These are phyloP conservation scores for Nicotiana benthamiana DNA, from an alignment of 257 asterid genomes.

Conservation along the genomic window DNA sequence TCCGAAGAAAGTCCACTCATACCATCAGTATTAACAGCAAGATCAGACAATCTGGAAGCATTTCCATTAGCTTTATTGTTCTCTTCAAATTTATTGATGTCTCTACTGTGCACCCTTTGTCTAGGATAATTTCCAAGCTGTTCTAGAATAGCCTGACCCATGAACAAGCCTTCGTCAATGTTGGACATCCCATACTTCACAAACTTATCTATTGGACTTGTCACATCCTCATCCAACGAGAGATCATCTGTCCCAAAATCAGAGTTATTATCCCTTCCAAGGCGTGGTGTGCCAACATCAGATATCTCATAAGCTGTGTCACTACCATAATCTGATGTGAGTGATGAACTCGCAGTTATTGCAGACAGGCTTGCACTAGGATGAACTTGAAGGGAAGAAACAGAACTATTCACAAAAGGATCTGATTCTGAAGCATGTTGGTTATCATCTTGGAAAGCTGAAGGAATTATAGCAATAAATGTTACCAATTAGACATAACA, in stretches of 20 bases:
- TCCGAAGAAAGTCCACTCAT: conserved; percentile 22
- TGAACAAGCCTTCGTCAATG: conserved; percentile 88
- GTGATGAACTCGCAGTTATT: conserved; percentile 53
- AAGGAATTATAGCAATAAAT: conserved; percentile 6
- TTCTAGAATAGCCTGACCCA: conserved; percentile 92
- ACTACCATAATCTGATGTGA: conserved; percentile 82
- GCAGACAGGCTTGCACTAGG: conserved; percentile 41
- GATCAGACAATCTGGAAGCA: conserved; percentile 43
- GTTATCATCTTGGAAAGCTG: conserved; percentile 89
- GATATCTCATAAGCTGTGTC: conserved; percentile 89
- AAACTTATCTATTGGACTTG: conserved; percentile 82
- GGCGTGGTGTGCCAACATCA: conserved; percentile 67
- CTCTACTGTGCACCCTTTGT: conserved; percentile 41
- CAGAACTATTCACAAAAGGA: conserved; percentile 31
- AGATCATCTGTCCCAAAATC: conserved; percentile 74
- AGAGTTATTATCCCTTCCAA: conserved; percentile 73
- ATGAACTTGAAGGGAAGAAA: conserved; percentile 38
- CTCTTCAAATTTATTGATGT: conserved; percentile 22
- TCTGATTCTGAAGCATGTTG: conserved; percentile 42
- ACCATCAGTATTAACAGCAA: conserved; percentile 19
- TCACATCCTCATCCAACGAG: conserved; percentile 52
- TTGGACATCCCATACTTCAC: conserved; percentile 91
- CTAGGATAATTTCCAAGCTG: conserved; percentile 72
- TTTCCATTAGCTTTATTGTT: conserved; percentile 41
- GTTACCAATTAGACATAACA: background rate